phyloP scores from a whole-genome alignment of 2,329 filamentous ascomycete genomes.

The Hymenoscyphus fraxineus region DNA sequence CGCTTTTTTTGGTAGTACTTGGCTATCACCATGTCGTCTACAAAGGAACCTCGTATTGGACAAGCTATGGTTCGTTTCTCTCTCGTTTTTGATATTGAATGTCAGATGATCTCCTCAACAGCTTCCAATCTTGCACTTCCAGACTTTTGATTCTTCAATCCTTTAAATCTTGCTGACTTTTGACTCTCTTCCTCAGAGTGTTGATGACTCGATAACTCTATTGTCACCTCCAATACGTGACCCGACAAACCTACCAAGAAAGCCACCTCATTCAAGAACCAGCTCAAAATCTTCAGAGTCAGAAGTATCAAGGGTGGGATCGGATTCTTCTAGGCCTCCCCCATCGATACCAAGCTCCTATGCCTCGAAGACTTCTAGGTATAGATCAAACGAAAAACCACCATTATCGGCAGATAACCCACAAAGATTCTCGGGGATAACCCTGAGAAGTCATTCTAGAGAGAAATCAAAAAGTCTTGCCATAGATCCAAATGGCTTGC shows the following conservation, averaged over 20 bases:
- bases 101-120: neutral
- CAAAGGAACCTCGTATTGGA: constrained; percentile 5
- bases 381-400: neutral
- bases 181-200: neutral
- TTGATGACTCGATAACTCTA: neutral
- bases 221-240: neutral
- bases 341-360: constrained; percentile 7
- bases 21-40: constrained; percentile 4
- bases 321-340: neutral
- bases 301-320: neutral
- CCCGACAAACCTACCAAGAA: neutral
- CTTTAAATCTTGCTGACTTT: neutral
- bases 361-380: neutral
- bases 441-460: neutral
- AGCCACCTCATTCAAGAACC: constrained; percentile 2
- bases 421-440: constrained; percentile 1
- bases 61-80: constrained; percentile 12
- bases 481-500: constrained; percentile 6
- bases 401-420: neutral
- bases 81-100: neutral
- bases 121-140: no score
- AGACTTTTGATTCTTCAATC: neutral
- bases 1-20: neutral
- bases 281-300: neutral
- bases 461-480: neutral